Base-by-base conservation (phyloP, 2,329 filamentous ascomycete genomes). In the Bipolaris bicolor region DNA sequence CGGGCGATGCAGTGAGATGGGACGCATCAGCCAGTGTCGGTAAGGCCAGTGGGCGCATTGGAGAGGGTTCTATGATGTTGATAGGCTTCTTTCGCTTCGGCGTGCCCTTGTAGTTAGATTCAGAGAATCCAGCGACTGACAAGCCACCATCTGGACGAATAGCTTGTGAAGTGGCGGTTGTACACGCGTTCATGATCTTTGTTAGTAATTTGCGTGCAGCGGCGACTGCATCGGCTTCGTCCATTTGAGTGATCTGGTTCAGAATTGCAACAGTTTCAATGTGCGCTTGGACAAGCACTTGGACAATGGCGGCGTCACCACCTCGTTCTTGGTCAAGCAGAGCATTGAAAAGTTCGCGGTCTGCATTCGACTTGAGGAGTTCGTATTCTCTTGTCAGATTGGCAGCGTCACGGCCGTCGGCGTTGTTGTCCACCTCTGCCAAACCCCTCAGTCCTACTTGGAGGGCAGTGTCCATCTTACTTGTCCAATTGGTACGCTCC, bases 221-320 rank as follows among this genome's bases (percentile, higher is more conserved):
- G 15, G 88, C 82, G 1, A 97, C 84, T 1, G 94, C 95, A 60
- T 96, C 89, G 33, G 89, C 86, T 73, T 96, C 91, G 56, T 84
- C 89, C 88, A 98, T 92, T 34, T 85, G 82, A 65, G 94, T 85
- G 22, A 95, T 91, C 64, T 91, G 90, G 52, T 89, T 87, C 52
- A 99, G 85, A 0, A 92, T 91, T 4, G 91, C 83, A 59, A 98
- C 85, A 2, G 93, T 94, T 69, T 97, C 93, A 66, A 99, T 96
- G 69, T 98, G 94, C 11, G 94, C 91, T 51, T 90, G 89, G 10
- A 98, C 84, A 52, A 99, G 83, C 48, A 91, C 85, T 76, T 97
- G 93, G 69, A 97, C 83, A 63, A 90, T 86, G 16, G 85, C 86
- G 18, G 88, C 86, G 72, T 97, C 92, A 11, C 89, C 90, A 24